phyloP scores from a whole-genome alignment of 208 protist genomes.

The Crithidia mellificae region DNA sequence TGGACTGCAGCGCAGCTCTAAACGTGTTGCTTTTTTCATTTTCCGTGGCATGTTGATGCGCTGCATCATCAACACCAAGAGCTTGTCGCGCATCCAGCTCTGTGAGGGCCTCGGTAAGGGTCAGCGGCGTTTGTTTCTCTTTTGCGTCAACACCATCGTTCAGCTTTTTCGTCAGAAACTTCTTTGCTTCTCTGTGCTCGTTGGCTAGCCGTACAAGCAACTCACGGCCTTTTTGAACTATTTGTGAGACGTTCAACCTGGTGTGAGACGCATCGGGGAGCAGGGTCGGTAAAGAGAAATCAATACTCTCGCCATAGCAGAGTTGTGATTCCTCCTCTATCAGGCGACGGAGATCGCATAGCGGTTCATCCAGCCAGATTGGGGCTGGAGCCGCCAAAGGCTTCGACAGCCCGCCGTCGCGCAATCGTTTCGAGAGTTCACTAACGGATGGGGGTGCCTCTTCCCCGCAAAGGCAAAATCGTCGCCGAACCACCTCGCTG shows the following conservation, averaged over 20 bases:
- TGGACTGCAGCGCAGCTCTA: conserved; percentile 15
- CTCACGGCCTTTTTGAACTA: conserved; percentile 7
- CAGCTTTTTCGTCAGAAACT: conserved; percentile 5
- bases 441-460: conserved; percentile 27
- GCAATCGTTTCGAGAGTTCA: conserved; percentile 19
- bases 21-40: conserved; percentile 5
- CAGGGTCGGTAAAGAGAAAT: conserved; percentile 14
- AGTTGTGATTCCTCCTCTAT: neutral
- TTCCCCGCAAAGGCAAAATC: conserved; percentile 53
- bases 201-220: conserved; percentile 1
- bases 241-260: conserved; percentile 13
- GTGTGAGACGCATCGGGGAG: conserved; percentile 20
- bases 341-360: conserved; percentile 13
- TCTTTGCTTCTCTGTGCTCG: conserved; percentile 24
- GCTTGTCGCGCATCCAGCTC: conserved; percentile 24
- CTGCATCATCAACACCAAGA: neutral
- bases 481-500: conserved; percentile 33
- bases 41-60: neutral
- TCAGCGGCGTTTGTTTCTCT: neutral
- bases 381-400: conserved; percentile 4
- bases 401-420: neutral
- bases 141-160: neutral
- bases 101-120: conserved; percentile 19
- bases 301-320: conserved; percentile 15
- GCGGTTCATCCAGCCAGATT: conserved; percentile 28